A percentile compares a stretch with the other conserved stretches of the same genome.
Conservation (phyloP, 805 yeast species). For the Wickerhamiella azymoides region DNA sequence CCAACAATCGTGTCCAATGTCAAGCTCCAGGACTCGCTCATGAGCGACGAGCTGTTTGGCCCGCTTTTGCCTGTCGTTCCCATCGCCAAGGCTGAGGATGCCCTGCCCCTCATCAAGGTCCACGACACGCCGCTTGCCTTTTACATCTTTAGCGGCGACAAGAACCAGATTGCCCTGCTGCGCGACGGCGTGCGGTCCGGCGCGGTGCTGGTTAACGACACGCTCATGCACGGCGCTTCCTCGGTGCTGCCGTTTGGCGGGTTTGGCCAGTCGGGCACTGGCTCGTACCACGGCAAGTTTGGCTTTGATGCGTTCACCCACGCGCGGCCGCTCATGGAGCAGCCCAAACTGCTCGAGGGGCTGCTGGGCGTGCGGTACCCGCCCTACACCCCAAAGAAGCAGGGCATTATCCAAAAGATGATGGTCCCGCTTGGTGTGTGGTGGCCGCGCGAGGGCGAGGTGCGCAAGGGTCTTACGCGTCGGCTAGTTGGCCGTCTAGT, state of each 20-base stretch:
- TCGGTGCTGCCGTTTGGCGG: constrained; percentile 81
- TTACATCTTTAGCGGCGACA: constrained; percentile 47
- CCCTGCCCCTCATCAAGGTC: constrained; percentile 22
- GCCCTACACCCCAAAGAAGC: constrained; percentile 34
- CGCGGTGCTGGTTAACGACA: constrained; percentile 54
- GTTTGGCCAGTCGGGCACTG: constrained; percentile 70
- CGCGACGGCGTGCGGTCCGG: constrained; percentile 54
- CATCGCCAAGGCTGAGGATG: constrained; percentile 28
- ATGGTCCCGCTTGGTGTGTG: constrained; percentile 25
- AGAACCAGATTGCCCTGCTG: constrained; percentile 37
- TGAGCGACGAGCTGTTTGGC: constrained; percentile 71
- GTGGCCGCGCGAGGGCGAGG: constrained; percentile 29
- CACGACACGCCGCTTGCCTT: constrained; percentile 74
- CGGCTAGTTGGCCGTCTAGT: constrained; percentile 13
- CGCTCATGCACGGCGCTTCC: constrained; percentile 55
- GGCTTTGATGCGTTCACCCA: constrained; percentile 67
- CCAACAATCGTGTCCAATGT: constrained; percentile 66
- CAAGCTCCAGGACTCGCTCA: constrained; percentile 49
- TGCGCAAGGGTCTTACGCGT: constrained; percentile 14
- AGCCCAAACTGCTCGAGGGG: constrained; percentile 51
- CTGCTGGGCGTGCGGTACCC: constrained; percentile 51
- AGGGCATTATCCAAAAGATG: constrained; percentile 17
- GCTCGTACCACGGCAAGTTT: constrained; percentile 64
- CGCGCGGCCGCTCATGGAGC: constrained; percentile 50
- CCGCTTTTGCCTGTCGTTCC: constrained; percentile 68